Evolutionary conservation across 2,329 filamentous ascomycete species (phyloP), one percentile per base, ranked within the genome.

Genomic region (Colletotrichum shisoi): DNA sequence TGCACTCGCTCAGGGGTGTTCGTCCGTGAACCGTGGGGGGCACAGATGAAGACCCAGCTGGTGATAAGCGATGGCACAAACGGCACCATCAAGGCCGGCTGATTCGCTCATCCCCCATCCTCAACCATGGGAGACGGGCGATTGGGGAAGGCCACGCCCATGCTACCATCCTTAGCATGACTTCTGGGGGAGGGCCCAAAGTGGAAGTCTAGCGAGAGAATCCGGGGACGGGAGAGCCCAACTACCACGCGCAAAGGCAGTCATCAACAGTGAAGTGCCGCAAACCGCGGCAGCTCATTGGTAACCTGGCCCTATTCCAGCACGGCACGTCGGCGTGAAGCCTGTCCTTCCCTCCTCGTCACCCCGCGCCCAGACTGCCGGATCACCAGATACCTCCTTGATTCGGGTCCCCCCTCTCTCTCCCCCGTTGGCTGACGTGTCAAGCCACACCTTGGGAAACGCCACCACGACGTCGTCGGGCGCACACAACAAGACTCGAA

Each of bases 301-400:
- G 49, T 1, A 19, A 27, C 12, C 27, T 6, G 27, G 8, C 31
- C 7, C 27, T 19, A 13, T 37, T n/a, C 31, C 49, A 13, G 49
- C 49, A 34, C 17, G 9, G 27, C 27, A 37, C 5, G 13, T 52
- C 27, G 27, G 4, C 19, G 31, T 34, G 15, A 19, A 19, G 2
- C 8, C 9, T 27, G 34, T 27, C 19, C 19, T 24, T 13, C 31
- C 8, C 8, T 34, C 31, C 31, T 7, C 31, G 31, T 2, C 44
- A 54, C 61, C 61, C 60, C 54, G 48, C 64, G 53, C 19, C 62
- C 64, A 64, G 44, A 57, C 53, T 51, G 27, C 24, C 61, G 54
- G 64, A 48, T 64, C 54, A 58, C 21, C 54, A 64, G 3, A 44
- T 48, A 53, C 45, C 56, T 64, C 48, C 54, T 44, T 67, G 48